These are phyloP conservation scores for Microdochium bolleyi DNA, from an alignment of 2,329 filamentous ascomycete species.

Conservation along the genomic window DNA sequence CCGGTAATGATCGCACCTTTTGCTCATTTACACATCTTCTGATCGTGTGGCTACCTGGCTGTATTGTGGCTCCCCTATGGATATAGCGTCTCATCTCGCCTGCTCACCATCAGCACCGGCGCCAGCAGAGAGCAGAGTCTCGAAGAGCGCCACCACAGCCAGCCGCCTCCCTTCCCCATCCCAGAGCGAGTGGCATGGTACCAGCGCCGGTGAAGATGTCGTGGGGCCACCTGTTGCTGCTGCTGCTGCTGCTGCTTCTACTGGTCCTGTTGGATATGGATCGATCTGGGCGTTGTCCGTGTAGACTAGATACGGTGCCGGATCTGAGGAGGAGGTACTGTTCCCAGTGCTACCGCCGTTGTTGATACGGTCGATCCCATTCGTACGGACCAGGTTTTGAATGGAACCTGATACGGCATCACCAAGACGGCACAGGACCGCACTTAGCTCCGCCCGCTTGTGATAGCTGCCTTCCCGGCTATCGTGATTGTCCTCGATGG, in stretches of 20 bases:
- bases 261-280: background rate
- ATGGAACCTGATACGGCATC: too few species aligned
- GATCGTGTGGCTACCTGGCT: too few species aligned
- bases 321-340: too few species aligned
- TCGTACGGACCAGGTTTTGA: too few species aligned
- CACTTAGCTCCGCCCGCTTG: background rate
- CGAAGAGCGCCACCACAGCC: slow-evolving; percentile 22
- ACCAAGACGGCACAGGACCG: background rate
- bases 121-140: slow-evolving; percentile 5
- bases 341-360: too few species aligned
- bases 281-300: background rate
- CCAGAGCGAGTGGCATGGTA: slow-evolving; percentile 36
- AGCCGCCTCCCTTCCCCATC: slow-evolving; percentile 24
- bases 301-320: slow-evolving; percentile 1
- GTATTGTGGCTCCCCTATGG: too few species aligned
- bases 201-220: slow-evolving; percentile 11
- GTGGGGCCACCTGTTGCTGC: background rate
- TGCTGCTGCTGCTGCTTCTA: background rate
- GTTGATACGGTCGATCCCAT: too few species aligned
- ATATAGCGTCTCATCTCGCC: too few species aligned
- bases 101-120: too few species aligned
- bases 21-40: too few species aligned
- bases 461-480: background rate
- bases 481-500: background rate
- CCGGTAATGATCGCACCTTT: too few species aligned